Conservation (phyloP, 2,329 filamentous ascomycete species). For the Alternaria burnsii region DNA sequence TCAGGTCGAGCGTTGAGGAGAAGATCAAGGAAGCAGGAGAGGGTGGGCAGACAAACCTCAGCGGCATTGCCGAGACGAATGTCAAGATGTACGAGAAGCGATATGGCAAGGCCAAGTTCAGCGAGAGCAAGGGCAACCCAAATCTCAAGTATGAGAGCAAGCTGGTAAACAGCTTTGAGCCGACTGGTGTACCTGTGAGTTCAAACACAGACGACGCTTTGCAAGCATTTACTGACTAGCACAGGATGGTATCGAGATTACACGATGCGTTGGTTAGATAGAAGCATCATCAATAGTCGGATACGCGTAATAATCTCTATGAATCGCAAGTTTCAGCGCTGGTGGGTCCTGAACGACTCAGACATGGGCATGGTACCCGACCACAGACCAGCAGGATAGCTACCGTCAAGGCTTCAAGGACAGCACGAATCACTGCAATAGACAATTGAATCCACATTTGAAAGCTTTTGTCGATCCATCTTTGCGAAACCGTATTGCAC, state of each 20-base stretch:
- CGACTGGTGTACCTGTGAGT: conserved; percentile 71
- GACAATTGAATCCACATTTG: background rate
- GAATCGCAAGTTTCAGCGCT: background rate
- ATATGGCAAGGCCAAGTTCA: conserved; percentile 57
- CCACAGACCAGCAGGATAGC: background rate
- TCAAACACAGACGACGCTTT: background rate
- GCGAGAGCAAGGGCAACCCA: conserved; percentile 64
- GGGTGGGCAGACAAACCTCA: conserved; percentile 46
- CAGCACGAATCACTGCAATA: conserved; percentile 4
- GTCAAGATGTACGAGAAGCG: conserved; percentile 59
- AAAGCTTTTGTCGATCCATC: background rate
- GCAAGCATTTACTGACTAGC: conserved; percentile 8
- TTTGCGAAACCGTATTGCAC: background rate
- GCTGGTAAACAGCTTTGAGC: conserved; percentile 71
- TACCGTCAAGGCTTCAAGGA: background rate
- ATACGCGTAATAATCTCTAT: background rate
- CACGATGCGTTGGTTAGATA: conserved; percentile 58
- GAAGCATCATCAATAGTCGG: background rate
- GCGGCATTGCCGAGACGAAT: conserved; percentile 55
- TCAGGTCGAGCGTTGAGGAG: conserved; percentile 69
- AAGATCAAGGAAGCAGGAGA: conserved; percentile 60
- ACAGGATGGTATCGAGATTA: conserved; percentile 74
- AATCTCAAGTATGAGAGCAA: conserved; percentile 71
- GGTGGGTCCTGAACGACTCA: background rate
- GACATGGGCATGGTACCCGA: background rate